Conservation (phyloP, 164 flowering plant species). For the Macadamia integrifolia region DNA sequence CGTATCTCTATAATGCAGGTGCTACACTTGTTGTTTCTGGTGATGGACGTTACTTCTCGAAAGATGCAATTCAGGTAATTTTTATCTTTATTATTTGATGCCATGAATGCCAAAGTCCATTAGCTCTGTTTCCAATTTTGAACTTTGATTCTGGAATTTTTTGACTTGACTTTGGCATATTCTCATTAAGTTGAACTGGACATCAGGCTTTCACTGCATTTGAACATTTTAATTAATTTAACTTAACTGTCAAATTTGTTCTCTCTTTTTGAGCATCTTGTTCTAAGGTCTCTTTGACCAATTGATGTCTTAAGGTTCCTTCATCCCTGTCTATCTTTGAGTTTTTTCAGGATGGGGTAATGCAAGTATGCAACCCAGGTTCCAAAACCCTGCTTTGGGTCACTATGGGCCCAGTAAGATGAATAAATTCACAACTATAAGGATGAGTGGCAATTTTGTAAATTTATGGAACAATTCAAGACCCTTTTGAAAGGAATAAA, state of each 20-base stretch:
- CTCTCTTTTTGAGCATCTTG: neutral
- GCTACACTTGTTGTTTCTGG: slow-evolving; percentile 97
- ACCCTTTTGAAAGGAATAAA: no score
- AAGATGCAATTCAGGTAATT: slow-evolving; percentile 92
- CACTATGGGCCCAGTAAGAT: no score
- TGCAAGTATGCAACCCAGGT: no score
- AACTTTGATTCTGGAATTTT: neutral
- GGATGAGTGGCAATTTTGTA: no score
- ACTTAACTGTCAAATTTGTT: no score
- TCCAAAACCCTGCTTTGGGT: no score
- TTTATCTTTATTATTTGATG: neutral
- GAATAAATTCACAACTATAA: no score
- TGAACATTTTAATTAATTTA: no score
- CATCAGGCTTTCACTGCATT: neutral
- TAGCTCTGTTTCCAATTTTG: neutral
- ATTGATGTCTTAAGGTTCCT: neutral
- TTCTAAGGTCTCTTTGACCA: neutral
- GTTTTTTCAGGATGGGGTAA: no score
- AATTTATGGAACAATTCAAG: no score
- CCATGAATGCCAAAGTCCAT: neutral
- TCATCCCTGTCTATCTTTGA: neutral
- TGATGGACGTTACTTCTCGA: slow-evolving; percentile 95
- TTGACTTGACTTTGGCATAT: neutral
- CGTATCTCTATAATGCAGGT: slow-evolving; percentile 37
- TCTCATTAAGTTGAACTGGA: neutral